Base-by-base conservation (phyloP, 352 stramenopile species). In the Phytophthora meadii region DNA sequence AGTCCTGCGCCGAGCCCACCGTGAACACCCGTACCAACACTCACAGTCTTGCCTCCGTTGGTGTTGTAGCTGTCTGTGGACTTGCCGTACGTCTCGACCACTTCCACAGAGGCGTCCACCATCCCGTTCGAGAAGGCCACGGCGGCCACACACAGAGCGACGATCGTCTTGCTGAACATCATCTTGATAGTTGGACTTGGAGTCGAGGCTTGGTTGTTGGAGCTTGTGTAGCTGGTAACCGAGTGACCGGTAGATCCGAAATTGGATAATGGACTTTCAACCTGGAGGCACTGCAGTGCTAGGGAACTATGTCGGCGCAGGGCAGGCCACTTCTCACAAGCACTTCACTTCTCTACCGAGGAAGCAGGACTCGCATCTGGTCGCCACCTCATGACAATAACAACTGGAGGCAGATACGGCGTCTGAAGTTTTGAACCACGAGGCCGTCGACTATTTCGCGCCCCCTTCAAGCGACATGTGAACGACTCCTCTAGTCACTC, bases 11-110 rank as follows among this genome's bases (percentile, higher is more conserved):
- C 42, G 42, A 48, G 8, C 0, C 17, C 12, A 48, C 42, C 45
- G 15, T 36, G 9, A 5, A 37, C 24, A 37, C 27, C 47, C 2
- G 28, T 6, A 22, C 47, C 27, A 28, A 30, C n/a, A 9, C 14
- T 22, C 12, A 40, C 28, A 42, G 27, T 54, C 15, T 40, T 54
- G 47, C 11, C 28, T 7, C 42, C 42, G 19, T 48, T 32, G 14
- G 10, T n/a, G 47, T 28, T 40, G 34, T 40, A 40, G 34, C 14
- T 28, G 47, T 24, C 14, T 2, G 12, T 28, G n/a, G 47, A 42
- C 47, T 41, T 54, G 14, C 28, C 47, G 15, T 54, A 41, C n/a
- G 47, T 54, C 28, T 54, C 19, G 8, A 14, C 47, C n/a, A 42
- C 47, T 41, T 40, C 47, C 15, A n/a, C 28, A 11, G 47, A 41